A percentile compares a stretch with the other conserved stretches of the same genome.
These are phyloP conservation scores for Podospora comata DNA, from an alignment of 495 filamentous ascomycete species.

Conservation along the genomic window DNA sequence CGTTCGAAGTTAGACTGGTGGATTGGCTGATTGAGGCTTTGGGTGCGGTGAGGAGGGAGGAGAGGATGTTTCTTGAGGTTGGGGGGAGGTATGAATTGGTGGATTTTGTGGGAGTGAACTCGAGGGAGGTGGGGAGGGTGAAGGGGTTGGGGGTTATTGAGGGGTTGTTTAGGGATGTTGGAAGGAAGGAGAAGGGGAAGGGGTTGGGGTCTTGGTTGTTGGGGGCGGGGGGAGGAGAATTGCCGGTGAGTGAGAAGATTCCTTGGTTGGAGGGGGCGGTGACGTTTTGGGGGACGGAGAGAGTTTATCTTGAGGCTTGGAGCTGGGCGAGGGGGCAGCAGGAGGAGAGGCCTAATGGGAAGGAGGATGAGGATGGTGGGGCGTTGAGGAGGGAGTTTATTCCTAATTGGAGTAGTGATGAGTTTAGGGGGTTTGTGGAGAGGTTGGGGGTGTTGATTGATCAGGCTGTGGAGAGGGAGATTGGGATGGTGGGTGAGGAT, in stretches of 20 bases:
- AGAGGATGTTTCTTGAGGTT: slow-evolving; percentile 64
- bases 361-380: slow-evolving; percentile 56
- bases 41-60: slow-evolving; percentile 62
- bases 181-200: background rate
- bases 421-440: slow-evolving; percentile 58
- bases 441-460: slow-evolving; percentile 34
- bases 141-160: slow-evolving; percentile 35
- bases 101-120: slow-evolving; percentile 25
- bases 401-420: slow-evolving; percentile 60
- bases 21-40: slow-evolving; percentile 61
- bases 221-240: slow-evolving; percentile 5
- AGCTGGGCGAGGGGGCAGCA: slow-evolving; percentile 48
- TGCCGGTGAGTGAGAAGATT: slow-evolving; percentile 14
- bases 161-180: slow-evolving; percentile 33
- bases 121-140: slow-evolving; percentile 27
- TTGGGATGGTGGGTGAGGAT: slow-evolving; percentile 21
- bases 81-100: slow-evolving; percentile 59
- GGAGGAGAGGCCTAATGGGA: slow-evolving; percentile 18
- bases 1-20: slow-evolving; percentile 48
- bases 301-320: slow-evolving; percentile 59
- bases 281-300: slow-evolving; percentile 73
- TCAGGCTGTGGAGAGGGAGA: slow-evolving; percentile 22
- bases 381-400: slow-evolving; percentile 61
- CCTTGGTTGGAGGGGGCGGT: slow-evolving; percentile 61
- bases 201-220: background rate